phyloP scores from a whole-genome alignment of 805 yeast species.

The Kockiozyma suomiensis region DNA sequence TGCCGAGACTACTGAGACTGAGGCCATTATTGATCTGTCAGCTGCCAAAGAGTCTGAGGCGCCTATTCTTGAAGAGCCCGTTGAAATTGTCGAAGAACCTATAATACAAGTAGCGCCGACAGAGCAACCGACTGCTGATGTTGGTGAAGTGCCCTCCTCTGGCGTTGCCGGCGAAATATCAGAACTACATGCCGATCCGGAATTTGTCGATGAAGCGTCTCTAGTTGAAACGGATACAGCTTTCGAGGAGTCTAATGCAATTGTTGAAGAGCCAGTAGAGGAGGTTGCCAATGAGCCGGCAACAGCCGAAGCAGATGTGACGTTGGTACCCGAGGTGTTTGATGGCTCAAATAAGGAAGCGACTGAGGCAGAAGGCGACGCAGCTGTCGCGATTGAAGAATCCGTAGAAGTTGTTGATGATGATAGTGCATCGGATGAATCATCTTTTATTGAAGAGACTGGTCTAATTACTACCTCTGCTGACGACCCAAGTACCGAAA shows the following conservation, averaged over 20 bases:
- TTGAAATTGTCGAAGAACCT: neutral
- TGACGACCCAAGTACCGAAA: neutral
- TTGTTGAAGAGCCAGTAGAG: neutral
- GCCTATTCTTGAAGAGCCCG: neutral
- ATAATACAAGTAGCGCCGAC: neutral
- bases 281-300: too few species aligned
- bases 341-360: too few species aligned
- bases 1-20: conserved; percentile 14
- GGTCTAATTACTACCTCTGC: too few species aligned
- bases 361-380: neutral
- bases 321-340: too few species aligned
- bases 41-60: conserved; percentile 2
- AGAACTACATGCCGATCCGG: neutral
- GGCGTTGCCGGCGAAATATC: neutral
- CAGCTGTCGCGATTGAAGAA: neutral
- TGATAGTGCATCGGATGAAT: neutral
- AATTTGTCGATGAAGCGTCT: neutral
- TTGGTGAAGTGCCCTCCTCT: neutral
- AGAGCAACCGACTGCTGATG: conserved; percentile 4
- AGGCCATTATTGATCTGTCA: conserved; percentile 10
- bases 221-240: too few species aligned
- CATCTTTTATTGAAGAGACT: too few species aligned
- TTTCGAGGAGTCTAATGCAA: too few species aligned
- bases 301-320: too few species aligned
- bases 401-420: neutral